Conservation (phyloP, 306 rosid genomes). For the Canavalia ensiformis region DNA sequence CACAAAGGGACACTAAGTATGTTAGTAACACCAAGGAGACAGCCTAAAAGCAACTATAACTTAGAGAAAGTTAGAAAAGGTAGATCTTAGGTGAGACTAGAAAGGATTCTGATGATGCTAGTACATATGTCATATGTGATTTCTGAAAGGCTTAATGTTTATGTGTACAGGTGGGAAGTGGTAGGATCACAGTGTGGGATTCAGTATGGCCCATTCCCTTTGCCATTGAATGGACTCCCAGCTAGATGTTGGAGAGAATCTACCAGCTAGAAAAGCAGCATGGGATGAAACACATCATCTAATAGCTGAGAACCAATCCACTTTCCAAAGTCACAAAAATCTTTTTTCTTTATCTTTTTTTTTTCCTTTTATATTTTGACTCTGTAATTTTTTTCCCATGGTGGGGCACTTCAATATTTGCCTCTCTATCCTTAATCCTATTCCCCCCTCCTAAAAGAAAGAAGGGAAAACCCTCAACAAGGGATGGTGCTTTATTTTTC, state of each 20-base stretch:
- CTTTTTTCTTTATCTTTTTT: not conserved
- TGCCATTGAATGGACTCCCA: slow-evolving; percentile 84
- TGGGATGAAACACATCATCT: slow-evolving; percentile 28
- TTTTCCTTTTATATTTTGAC: not conserved
- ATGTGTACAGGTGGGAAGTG: slow-evolving; percentile 79
- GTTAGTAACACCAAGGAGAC: slow-evolving; percentile 21
- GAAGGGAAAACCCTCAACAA: slow-evolving; percentile 25
- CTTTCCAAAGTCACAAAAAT: slow-evolving; percentile 41
- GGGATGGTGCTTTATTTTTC: slow-evolving; percentile 33
- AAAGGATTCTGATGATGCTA: not conserved
- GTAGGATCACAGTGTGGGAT: slow-evolving; percentile 72
- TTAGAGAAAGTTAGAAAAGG: not conserved
- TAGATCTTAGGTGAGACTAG: slow-evolving; percentile 21
- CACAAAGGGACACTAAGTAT: not conserved
- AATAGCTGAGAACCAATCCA: slow-evolving; percentile 30
- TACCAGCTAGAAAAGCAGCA: slow-evolving; percentile 50
- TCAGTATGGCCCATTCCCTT: slow-evolving; percentile 87
- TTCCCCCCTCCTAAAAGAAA: slow-evolving; percentile 4
- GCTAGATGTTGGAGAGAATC: slow-evolving; percentile 80
- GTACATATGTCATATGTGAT: slow-evolving; percentile 2
- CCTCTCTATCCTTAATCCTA: slow-evolving; percentile 36
- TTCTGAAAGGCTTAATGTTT: slow-evolving; percentile 32
- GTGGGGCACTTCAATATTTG: slow-evolving; percentile 43
- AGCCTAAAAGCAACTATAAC: slow-evolving; percentile 30
- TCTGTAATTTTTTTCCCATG: slow-evolving; percentile 36